These are phyloP conservation scores for Microsporum audouinii DNA, from an alignment of 2,329 filamentous ascomycete species.

Conservation along the genomic window DNA sequence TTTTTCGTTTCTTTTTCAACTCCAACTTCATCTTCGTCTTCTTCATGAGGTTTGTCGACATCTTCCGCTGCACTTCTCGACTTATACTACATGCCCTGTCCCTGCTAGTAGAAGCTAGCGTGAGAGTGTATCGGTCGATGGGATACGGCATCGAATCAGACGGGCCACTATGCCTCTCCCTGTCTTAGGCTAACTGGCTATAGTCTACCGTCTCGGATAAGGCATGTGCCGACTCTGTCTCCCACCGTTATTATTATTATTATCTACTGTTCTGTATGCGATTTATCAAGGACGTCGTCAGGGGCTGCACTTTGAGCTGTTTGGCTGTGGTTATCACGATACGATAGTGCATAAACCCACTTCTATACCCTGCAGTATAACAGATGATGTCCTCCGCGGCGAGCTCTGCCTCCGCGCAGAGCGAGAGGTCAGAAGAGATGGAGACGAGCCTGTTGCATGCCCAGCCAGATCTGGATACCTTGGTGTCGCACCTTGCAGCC, in stretches of 20 bases:
- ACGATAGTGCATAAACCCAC: neutral
- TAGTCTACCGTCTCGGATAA: neutral
- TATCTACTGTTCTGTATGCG: no score
- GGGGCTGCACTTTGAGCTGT: no score
- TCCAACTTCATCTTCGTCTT: neutral
- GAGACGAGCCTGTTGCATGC: no score
- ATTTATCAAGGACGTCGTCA: no score
- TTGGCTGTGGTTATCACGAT: neutral
- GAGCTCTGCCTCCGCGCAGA: neutral
- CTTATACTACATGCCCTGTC: neutral
- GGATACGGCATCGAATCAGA: neutral
- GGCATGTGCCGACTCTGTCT: neutral
- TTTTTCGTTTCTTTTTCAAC: neutral
- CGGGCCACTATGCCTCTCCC: neutral
- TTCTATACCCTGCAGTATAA: neutral
- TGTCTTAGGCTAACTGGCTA: neutral
- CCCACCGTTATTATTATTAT: no score
- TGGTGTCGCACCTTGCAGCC: conserved; percentile 73
- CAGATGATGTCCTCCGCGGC: conserved; percentile 6
- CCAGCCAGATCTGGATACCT: conserved; percentile 49
- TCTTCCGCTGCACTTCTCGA: neutral
- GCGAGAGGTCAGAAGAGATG: neutral
- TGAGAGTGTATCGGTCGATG: neutral
- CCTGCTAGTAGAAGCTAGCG: neutral
- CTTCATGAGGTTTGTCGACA: no score